Base-by-base conservation (phyloP, 768 basidiomycete species). In the Xanthoconium purpureum region DNA sequence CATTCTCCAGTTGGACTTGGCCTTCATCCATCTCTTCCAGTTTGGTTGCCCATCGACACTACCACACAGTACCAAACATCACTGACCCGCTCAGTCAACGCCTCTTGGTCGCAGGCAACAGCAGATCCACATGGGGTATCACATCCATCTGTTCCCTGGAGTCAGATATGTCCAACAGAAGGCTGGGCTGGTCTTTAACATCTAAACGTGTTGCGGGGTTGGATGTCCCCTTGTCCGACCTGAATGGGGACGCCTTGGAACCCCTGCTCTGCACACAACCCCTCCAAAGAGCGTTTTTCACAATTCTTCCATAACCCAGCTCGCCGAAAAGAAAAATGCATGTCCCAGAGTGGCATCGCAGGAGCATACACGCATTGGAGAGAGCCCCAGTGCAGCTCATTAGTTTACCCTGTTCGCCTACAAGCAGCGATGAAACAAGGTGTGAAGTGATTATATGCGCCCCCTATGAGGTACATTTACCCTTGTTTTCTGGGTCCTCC, bases 181-280 rank as follows among this genome's bases (percentile, higher is more conserved):
- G 93, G 93, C 12, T 94, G 93, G 93, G 87, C 91, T 28, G 86
- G 83, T 20, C 72, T 94, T 17, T 93, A 96, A 69, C 89, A 92
- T 63, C 84, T 92, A 63, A 78, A 81, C 10, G 72, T 93, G 33
- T 76, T 94, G 17, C 84, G 81, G 36, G 81, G 88, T 0, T 80
- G 78, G 11, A 55, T 94, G 6, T 85, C 80, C 2, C 85, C 12
- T 80, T 81, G 10, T 29, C 52, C 33, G 56, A 52, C 44, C 12
- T 50, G 38, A 3, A 24, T 51, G 43, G 1, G n/a, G 46, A 56
- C 29, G 24, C 43, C 20, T 47, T 57, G 13, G 43, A 63, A 13
- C 84, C 87, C 4, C 69, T 77, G 13, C 72, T 94, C 45, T 74
- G 78, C 3, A 74, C 90, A 1, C 76, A 87, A 33, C 75, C 93